Evolutionary conservation across 176 grass and related monocot species (phyloP).

Genomic region (Elymus sibiricus): DNA sequence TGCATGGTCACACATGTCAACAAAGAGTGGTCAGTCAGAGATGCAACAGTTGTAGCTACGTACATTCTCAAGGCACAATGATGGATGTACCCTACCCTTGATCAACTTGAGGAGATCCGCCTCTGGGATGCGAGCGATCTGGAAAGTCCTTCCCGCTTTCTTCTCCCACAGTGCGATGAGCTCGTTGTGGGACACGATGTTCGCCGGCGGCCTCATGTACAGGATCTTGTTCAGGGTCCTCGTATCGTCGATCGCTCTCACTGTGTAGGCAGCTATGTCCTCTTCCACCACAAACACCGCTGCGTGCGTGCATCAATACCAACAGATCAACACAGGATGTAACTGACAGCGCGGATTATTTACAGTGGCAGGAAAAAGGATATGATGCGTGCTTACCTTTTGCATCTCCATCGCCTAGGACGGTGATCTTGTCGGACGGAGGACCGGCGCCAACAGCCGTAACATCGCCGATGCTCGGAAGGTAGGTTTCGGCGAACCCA

Average conservation of each 20-base stretch:
- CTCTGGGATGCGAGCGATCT: slow-evolving; percentile 33
- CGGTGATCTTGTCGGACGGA: slow-evolving; percentile 33
- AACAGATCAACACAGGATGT: too few relatives aligned
- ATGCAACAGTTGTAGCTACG: neutral
- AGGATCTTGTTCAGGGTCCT: slow-evolving; percentile 60
- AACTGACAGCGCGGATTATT: too few relatives aligned
- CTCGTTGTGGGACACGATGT: slow-evolving; percentile 52
- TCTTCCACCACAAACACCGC: slow-evolving; percentile 47
- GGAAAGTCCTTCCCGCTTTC: slow-evolving; percentile 33
- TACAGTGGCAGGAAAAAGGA: neutral
- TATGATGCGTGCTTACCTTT: slow-evolving; percentile 26
- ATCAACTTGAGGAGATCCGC: slow-evolving; percentile 20
- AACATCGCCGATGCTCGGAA: too few relatives aligned
- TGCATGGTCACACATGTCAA: neutral
- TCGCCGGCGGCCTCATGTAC: slow-evolving; percentile 40
- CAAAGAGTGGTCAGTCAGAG: neutral
- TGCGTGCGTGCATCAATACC: neutral
- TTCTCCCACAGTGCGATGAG: slow-evolving; percentile 47
- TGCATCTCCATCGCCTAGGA: slow-evolving; percentile 42
- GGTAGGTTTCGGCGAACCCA: too few relatives aligned
- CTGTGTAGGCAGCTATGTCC: slow-evolving; percentile 40
- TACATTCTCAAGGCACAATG: neutral
- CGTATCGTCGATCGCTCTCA: slow-evolving; percentile 30
- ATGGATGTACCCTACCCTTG: slow-evolving; percentile 11
- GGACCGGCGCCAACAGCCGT: neutral